Evolutionary conservation across 208 protist genomes (phyloP).

Genomic region (Leishmania gerbilli): DNA sequence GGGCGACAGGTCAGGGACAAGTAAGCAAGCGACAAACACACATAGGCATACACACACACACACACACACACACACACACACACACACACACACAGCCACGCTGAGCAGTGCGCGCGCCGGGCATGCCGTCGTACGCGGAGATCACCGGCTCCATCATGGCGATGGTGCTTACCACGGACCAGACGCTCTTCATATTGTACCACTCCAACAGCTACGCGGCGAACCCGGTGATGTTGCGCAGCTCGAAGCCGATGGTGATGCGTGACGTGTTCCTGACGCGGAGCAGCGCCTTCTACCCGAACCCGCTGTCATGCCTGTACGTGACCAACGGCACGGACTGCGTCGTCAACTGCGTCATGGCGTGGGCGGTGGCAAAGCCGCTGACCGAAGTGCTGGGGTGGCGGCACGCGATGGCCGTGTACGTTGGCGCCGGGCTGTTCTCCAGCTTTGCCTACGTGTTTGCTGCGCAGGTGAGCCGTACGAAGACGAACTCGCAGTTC

Average conservation of each 20-base stretch:
- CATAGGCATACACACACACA: conserved; percentile 4
- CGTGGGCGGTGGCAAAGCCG: conserved; percentile 67
- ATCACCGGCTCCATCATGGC: conserved; percentile 56
- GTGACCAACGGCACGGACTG: conserved; percentile 57
- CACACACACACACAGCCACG: conserved; percentile 1
- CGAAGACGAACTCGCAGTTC: conserved; percentile 53
- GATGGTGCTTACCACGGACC: conserved; percentile 66
- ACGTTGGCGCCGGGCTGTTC: conserved; percentile 70
- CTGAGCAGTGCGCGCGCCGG: background rate
- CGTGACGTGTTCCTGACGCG: conserved; percentile 85
- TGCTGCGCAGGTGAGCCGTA: conserved; percentile 46
- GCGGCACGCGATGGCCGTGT: conserved; percentile 55
- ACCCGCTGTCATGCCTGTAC: conserved; percentile 85
- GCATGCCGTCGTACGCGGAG: conserved; percentile 33
- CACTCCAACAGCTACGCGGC: conserved; percentile 85
- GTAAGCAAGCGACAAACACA: background rate
- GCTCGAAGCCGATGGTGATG: conserved; percentile 84
- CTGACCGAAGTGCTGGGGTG: conserved; percentile 62
- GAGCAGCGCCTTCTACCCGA: conserved; percentile 54
- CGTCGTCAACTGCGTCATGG: conserved; percentile 54
- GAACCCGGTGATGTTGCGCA: conserved; percentile 77
- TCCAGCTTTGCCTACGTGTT: conserved; percentile 88
- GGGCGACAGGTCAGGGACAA: background rate
- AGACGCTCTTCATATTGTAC: conserved; percentile 77
- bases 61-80: background rate